phyloP scores from a whole-genome alignment of 495 filamentous ascomycete genomes.

The Pseudoneurospora amorphoporcata region DNA sequence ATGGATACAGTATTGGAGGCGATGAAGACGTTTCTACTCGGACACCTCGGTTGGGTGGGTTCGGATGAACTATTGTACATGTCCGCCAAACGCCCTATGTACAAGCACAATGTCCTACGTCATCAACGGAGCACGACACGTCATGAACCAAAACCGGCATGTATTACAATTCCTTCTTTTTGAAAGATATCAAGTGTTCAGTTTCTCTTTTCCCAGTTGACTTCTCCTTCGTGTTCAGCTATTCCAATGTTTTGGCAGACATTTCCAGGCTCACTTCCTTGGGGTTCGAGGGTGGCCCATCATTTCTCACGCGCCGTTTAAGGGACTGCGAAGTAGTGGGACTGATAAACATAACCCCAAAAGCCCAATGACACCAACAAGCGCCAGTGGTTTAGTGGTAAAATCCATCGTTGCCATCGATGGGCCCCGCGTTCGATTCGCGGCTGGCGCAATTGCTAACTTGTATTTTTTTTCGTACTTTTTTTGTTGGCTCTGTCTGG shows the following conservation, averaged over 20 bases:
- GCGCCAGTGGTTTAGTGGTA: constrained; percentile 40
- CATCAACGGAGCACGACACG: not conserved
- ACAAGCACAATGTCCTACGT: not conserved
- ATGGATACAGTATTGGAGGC: too few species aligned
- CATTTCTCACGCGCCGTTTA: too few species aligned
- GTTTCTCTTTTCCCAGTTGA: too few species aligned
- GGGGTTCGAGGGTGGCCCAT: too few species aligned
- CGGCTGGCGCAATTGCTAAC: constrained; percentile 28
- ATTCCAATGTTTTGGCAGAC: too few species aligned
- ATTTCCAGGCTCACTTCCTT: too few species aligned
- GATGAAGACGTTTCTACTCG: too few species aligned
- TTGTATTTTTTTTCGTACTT: not conserved
- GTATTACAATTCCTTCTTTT: too few species aligned
- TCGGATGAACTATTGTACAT: not conserved
- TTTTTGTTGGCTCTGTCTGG: not conserved
- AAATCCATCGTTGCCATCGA: constrained; percentile 46
- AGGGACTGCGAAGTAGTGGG: too few species aligned
- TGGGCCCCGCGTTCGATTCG: constrained; percentile 43
- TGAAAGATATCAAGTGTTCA: too few species aligned
- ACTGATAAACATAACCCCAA: not conserved
- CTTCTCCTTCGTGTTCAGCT: too few species aligned
- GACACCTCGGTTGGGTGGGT: not conserved
- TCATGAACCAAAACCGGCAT: too few species aligned
- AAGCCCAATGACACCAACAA: not conserved
- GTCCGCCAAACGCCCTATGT: not conserved